Base-by-base conservation (phyloP, 176 grass and related monocot species). In the Poa pratensis region DNA sequence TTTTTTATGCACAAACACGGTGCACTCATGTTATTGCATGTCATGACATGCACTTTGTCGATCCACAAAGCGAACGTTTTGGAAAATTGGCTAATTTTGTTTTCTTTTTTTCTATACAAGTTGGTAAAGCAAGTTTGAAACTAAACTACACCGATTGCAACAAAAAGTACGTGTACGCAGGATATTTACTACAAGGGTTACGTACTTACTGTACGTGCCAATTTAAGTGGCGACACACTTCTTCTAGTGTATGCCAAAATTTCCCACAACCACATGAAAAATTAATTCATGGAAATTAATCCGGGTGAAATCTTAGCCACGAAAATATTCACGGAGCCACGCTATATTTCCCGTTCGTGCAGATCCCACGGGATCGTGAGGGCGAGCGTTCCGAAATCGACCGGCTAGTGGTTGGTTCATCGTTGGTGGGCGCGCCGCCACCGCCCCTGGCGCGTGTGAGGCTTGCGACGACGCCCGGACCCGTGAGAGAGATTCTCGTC, bases 311-410 rank as follows among this genome's bases (percentile, higher is more conserved):
- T 26, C n/a, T 34, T 18, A 66, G 27, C 27, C 64, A 39, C 64
- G 64, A 37, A 68, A 68, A 68, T 1, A 52, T 11, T 49, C 13
- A 12, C 14, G 24, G 9, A 30, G 46, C 18, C 16, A 45, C 1
- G 35, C 14, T 35, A 35, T 6, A 40, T 26, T 23, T 68, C 50
- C 83, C 78, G 84, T 69, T 76, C 88, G 12, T 2, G 40, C 13
- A 23, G 71, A 86, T 89, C 9, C 87, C 78, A 26, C 62, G 17
- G 53, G 78, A 81, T 61, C 69, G 11, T 15, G 66, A 42, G 22
- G 15, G 59, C 40, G 16, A 28, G 59, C 16, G 12, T 6, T 6
- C 11, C 42, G 17, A 73, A 73, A 17, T 13, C 17, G 52, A 73
- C 53, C 51, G 4, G 67, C 11, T 13, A 40, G 39, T 40, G 6